Evolutionary conservation across 345 rosid species (phyloP).

Genomic region (Populus nigra): DNA sequence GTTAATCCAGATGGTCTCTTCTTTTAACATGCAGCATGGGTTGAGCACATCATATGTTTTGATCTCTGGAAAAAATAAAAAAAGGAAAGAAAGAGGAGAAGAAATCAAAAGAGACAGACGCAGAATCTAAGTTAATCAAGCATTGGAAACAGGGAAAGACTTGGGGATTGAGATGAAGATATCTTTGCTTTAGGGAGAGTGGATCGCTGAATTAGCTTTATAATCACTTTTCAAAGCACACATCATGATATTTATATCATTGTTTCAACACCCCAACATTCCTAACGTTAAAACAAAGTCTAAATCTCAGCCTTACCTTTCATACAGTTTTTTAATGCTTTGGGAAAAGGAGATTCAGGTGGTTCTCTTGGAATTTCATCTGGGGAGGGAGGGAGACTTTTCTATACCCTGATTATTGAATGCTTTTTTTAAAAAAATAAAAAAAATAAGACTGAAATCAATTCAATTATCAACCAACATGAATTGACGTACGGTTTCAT

Average conservation of each 20-base stretch:
- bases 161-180: constrained; percentile 33
- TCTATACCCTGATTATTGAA: not conserved
- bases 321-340: constrained; percentile 6
- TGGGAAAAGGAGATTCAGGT: constrained; percentile 15
- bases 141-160: constrained; percentile 62
- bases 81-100: not conserved
- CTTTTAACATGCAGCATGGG: constrained; percentile 30
- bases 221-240: constrained; percentile 42
- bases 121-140: constrained; percentile 30
- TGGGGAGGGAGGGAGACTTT: not conserved
- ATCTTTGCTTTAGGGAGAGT: constrained; percentile 37
- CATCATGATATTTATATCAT: not conserved
- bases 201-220: constrained; percentile 39
- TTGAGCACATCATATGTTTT: constrained; percentile 10
- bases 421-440: not conserved
- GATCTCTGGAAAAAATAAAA: not conserved
- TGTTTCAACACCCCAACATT: constrained; percentile 9
- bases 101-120: constrained; percentile 33
- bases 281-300: constrained; percentile 24
- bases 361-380: not conserved
- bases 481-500: not conserved
- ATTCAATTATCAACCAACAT: not conserved
- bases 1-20: constrained; percentile 17
- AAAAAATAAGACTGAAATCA: not conserved
- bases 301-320: constrained; percentile 13